Percentiles rank a stretch among this genome's conserved stretches.
These are phyloP conservation scores for Penicillium sp. DNA, from an alignment of 2,329 filamentous ascomycete species.

Conservation along the genomic window DNA sequence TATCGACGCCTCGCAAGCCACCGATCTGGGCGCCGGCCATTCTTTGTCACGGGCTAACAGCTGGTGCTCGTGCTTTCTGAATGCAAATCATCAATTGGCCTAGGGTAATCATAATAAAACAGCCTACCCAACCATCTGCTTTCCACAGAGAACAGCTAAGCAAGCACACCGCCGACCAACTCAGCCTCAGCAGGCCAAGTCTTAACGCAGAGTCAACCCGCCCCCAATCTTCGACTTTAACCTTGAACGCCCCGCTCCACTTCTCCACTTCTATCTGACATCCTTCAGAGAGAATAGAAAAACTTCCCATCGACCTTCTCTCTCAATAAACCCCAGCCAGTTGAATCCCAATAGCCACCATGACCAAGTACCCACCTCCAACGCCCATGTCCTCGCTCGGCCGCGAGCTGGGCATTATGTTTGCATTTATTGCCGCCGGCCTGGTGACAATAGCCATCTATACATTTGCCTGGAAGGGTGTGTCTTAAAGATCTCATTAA, in stretches of 20 bases:
- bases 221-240: slow-evolving; percentile 2
- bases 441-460: slow-evolving; percentile 40
- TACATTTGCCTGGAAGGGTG: slow-evolving; percentile 40
- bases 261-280: slow-evolving; percentile 6
- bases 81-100: neutral
- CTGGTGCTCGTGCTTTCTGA: neutral
- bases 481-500: too few species aligned
- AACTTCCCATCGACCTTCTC: too few species aligned
- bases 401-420: slow-evolving; percentile 45
- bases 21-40: neutral
- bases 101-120: too few species aligned
- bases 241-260: slow-evolving; percentile 2
- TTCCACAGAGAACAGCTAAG: too few species aligned
- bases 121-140: too few species aligned
- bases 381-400: slow-evolving; percentile 36
- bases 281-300: neutral
- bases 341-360: neutral
- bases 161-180: neutral
- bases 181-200: slow-evolving; percentile 4
- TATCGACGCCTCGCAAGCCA: slow-evolving; percentile 1
- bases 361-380: slow-evolving; percentile 27
- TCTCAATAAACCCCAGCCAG: too few species aligned
- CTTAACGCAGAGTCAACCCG: neutral
- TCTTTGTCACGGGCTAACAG: neutral
- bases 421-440: slow-evolving; percentile 41